These are phyloP conservation scores for Neurospora sp. DNA, from an alignment of 495 filamentous ascomycete species.

Conservation along the genomic window DNA sequence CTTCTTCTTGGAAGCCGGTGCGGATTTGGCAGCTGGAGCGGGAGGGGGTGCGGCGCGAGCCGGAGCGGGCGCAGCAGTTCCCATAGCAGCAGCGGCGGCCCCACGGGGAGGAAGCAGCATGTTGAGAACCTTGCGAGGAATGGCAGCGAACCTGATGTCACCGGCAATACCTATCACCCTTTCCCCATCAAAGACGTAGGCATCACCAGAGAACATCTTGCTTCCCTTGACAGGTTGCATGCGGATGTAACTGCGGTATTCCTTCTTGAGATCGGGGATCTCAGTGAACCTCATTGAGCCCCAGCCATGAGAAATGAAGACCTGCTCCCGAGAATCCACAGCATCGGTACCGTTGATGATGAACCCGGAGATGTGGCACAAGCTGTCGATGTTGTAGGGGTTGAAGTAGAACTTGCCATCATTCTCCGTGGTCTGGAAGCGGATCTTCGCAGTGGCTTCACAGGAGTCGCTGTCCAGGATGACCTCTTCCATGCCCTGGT, in stretches of 20 bases:
- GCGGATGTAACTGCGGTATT: slow-evolving; percentile 61
- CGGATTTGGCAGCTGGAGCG: slow-evolving; percentile 29
- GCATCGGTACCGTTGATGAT: slow-evolving; percentile 70
- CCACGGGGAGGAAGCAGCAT: slow-evolving; percentile 52
- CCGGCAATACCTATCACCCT: slow-evolving; percentile 44
- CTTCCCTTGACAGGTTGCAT: slow-evolving; percentile 49
- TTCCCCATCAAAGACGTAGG: slow-evolving; percentile 56
- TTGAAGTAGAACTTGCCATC: slow-evolving; percentile 56
- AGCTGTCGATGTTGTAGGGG: slow-evolving; percentile 66
- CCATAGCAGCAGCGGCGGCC: slow-evolving; percentile 21
- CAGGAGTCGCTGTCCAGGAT: slow-evolving; percentile 60
- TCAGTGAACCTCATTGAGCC: slow-evolving; percentile 61
- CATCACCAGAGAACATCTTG: slow-evolving; percentile 47
- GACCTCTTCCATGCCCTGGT: slow-evolving; percentile 66
- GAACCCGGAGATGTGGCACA: slow-evolving; percentile 63
- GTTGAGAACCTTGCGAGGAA: slow-evolving; percentile 58
- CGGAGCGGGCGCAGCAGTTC: slow-evolving; percentile 1
- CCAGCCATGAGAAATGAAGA: slow-evolving; percentile 77
- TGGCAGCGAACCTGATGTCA: slow-evolving; percentile 52
- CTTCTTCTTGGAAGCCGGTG: slow-evolving; percentile 27
- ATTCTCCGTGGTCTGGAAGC: slow-evolving; percentile 48
- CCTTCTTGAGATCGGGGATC: slow-evolving; percentile 50
- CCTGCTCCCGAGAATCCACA: slow-evolving; percentile 56
- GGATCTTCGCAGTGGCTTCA: slow-evolving; percentile 62
- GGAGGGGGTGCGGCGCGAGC: slow-evolving; percentile 20